Evolutionary conservation across 306 rosid species (phyloP).

Genomic region (Glycyrrhiza uralensis): DNA sequence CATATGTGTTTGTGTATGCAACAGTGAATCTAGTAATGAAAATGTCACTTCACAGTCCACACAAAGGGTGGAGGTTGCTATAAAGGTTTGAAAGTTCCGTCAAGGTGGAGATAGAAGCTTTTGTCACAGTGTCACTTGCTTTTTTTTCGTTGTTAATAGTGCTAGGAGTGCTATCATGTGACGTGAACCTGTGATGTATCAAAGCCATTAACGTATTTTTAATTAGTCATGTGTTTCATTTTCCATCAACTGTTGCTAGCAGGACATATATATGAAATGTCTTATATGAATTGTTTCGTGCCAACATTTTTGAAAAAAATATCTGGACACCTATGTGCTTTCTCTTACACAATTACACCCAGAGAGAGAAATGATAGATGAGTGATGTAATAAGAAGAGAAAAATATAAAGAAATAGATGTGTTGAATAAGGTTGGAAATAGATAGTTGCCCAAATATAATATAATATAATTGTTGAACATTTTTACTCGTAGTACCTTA

Average conservation of each 20-base stretch:
- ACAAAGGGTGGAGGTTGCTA: constrained; percentile 17
- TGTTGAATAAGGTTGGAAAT: too few species aligned
- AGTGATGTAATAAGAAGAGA: too few species aligned
- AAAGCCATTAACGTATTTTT: not conserved
- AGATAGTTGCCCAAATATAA: too few species aligned
- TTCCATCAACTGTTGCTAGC: not conserved
- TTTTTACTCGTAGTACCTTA: too few species aligned
- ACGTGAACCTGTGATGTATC: not conserved
- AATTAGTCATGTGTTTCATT: not conserved
- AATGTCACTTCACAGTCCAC: constrained; percentile 6
- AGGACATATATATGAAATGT: not conserved
- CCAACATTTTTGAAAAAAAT: too few species aligned
- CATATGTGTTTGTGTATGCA: too few species aligned
- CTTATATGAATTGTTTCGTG: not conserved
- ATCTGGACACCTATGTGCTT: too few species aligned
- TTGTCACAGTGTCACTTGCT: not conserved
- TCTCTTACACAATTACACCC: too few species aligned
- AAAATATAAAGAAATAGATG: too few species aligned
- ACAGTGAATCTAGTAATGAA: too few species aligned
- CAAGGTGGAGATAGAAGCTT: constrained; percentile 10
- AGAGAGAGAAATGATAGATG: too few species aligned
- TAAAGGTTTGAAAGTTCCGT: not conserved
- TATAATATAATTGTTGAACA: too few species aligned
- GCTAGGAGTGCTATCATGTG: not conserved
- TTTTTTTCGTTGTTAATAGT: not conserved